Base-by-base conservation (phyloP, 1,284 basidiomycete species). In the Microbotryum scabiosae region DNA sequence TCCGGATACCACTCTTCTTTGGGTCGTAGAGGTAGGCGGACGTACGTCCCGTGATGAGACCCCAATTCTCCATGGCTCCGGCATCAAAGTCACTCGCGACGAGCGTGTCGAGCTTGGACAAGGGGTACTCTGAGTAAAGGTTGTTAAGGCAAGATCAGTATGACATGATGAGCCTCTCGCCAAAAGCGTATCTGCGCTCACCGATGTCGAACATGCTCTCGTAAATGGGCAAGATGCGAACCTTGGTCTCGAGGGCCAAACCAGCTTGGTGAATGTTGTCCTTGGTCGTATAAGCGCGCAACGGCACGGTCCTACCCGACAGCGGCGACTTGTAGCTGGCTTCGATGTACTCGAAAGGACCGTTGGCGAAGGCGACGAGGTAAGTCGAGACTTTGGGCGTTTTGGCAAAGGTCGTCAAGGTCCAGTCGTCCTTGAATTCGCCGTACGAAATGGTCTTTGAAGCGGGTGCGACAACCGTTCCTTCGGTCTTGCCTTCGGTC, bases 41-140 rank as follows among this genome's bases (percentile, higher is more conserved):
- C 3, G 90, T 92, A 54, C 92, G 82, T 28, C 91, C 92, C 10
- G 88, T 96, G 73, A 97, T 96, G 61, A 97, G 78, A 4, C 66
- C 71, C 71, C 67, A 76, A 75, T 96, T 96, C 78, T 97, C 91
- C 91, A 93, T 94, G 3, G 90, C 91, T 56, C 88, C 90, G 41
- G 87, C 85, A 73, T 94, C 91, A 69, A 94, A 94, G 74, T 94
- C 90, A 63, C 63, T 60, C 23, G 72, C 73, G 46, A 73, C 78
- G 16, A 93, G 79, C 1, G 90, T 92, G 73, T 96, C 91, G 52
- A 94, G 81, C 78, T 97, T 97, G 20, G 93, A 90, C 52, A 97
- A 79, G 25, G 93, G 90, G 75, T 87, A 96, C 65, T 87, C 88
- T 67, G 94, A 84, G 69, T 90, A 85, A 71, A 94, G 94, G 56